Conservation (phyloP, 441 rosid species). For the Capsella rubella region DNA sequence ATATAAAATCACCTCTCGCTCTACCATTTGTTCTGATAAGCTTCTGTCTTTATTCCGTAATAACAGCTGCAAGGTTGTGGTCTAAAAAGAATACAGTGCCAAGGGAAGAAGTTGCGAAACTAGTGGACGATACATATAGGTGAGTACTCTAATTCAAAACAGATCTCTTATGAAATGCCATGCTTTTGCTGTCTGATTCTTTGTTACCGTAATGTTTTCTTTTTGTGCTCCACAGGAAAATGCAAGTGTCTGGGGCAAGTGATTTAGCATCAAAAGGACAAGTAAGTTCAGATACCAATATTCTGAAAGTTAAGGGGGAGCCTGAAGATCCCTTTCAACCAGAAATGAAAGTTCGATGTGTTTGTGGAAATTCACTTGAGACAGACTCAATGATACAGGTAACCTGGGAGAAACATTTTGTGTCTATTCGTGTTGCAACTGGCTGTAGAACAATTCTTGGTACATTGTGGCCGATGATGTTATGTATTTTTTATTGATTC, state of each 20-base stretch:
- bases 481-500: slow-evolving; percentile 19
- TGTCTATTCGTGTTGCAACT: slow-evolving; percentile 7
- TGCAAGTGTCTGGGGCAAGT: slow-evolving; percentile 90
- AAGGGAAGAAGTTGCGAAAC: slow-evolving; percentile 88
- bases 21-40: slow-evolving; percentile 30
- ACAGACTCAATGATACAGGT: slow-evolving; percentile 86
- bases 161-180: background rate
- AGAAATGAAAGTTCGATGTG: slow-evolving; percentile 86
- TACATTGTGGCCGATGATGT: slow-evolving; percentile 15
- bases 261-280: slow-evolving; percentile 91
- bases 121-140: slow-evolving; percentile 96
- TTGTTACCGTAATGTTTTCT: slow-evolving; percentile 20
- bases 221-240: slow-evolving; percentile 64
- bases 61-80: slow-evolving; percentile 65
- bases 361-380: slow-evolving; percentile 84
- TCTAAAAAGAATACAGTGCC: slow-evolving; percentile 71
- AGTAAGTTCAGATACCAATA: slow-evolving; percentile 71
- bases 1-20: slow-evolving; percentile 4
- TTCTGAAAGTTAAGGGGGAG: slow-evolving; percentile 70
- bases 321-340: slow-evolving; percentile 56
- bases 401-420: slow-evolving; percentile 2
- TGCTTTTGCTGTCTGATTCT: slow-evolving; percentile 7
- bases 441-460: slow-evolving; percentile 9
- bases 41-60: slow-evolving; percentile 16
- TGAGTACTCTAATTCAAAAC: slow-evolving; percentile 21